A percentile compares a stretch with the other conserved stretches of the same genome.
phyloP scores from a whole-genome alignment of 176 grass and related monocot genomes.

The Elaeis guineensis region DNA sequence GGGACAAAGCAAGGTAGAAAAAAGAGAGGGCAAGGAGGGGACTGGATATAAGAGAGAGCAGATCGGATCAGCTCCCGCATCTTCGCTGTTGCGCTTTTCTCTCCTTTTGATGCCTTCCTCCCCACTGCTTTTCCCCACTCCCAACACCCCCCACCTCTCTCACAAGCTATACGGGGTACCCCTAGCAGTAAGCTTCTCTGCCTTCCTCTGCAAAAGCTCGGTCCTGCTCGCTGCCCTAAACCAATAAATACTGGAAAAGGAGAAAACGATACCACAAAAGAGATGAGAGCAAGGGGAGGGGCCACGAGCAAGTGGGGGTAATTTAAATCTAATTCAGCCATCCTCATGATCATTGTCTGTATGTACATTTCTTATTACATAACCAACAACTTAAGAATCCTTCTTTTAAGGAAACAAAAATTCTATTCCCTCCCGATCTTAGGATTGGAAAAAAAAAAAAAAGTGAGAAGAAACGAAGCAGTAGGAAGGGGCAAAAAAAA shows the following conservation, averaged over 20 bases:
- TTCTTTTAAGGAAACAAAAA: slow-evolving; percentile 58
- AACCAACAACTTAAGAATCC: slow-evolving; percentile 48
- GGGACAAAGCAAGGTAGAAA: neutral
- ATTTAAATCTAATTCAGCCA: slow-evolving; percentile 58
- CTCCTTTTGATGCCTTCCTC: slow-evolving; percentile 13
- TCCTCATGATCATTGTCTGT: slow-evolving; percentile 34
- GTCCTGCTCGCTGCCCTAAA: slow-evolving; percentile 4
- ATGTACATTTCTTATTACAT: slow-evolving; percentile 68
- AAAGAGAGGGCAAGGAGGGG: neutral
- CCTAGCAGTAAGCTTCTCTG: too few relatives aligned
- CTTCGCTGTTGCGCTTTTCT: slow-evolving; percentile 8
- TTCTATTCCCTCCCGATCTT: slow-evolving; percentile 21
- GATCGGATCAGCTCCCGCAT: slow-evolving; percentile 1
- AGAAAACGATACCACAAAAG: slow-evolving; percentile 30
- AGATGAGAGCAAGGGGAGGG: slow-evolving; percentile 18
- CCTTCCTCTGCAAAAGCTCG: slow-evolving; percentile 3
- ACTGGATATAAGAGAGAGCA: neutral
- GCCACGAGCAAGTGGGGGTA: slow-evolving; percentile 28
- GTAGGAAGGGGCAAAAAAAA: neutral
- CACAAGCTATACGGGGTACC: neutral
- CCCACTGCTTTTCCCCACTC: neutral
- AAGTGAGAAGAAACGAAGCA: slow-evolving; percentile 18
- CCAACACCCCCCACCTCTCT: neutral
- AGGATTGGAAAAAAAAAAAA: slow-evolving; percentile 17
- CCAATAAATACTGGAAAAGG: slow-evolving; percentile 65